phyloP scores from a whole-genome alignment of 2,329 filamentous ascomycete species.

The Ophiocordyceps camponoti-leonardi region DNA sequence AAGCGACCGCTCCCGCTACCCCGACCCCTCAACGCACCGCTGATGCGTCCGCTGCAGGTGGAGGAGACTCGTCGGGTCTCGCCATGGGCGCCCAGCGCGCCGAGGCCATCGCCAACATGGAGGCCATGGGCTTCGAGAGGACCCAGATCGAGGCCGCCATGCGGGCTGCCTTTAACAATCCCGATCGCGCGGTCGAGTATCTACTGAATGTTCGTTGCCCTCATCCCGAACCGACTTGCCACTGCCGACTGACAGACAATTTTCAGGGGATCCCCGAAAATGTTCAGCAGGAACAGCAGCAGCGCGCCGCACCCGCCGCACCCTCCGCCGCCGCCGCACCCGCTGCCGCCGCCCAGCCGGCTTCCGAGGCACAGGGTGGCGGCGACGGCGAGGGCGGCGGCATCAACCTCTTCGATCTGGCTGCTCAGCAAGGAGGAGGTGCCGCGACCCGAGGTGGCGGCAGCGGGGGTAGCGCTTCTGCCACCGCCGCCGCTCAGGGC shows the following conservation, averaged over 20 bases:
- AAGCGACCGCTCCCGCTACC: conserved; percentile 31
- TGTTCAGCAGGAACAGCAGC: conserved; percentile 53
- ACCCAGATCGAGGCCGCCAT: conserved; percentile 82
- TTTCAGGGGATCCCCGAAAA: conserved; percentile 76
- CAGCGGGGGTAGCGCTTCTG: conserved; percentile 25
- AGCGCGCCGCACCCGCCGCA: conserved; percentile 23
- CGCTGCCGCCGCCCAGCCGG: conserved; percentile 17
- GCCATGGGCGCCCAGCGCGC: conserved; percentile 71
- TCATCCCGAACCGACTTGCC: conserved; percentile 1
- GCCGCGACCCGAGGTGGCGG: conserved; percentile 23
- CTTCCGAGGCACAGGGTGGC: conserved; percentile 22
- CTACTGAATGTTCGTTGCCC: conserved; percentile 56
- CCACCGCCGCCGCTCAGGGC: conserved; percentile 29
- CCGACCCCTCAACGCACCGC: conserved; percentile 33
- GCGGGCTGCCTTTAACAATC: conserved; percentile 93
- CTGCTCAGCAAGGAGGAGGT: conserved; percentile 51
- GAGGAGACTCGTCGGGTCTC: conserved; percentile 50
- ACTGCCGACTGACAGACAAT: neutral
- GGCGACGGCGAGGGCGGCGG: conserved; percentile 47
- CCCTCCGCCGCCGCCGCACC: conserved; percentile 25
- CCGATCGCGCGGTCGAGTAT: conserved; percentile 93
- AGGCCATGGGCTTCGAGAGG: conserved; percentile 89
- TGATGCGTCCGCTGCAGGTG: conserved; percentile 20
- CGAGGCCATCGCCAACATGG: conserved; percentile 78
- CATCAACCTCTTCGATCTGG: conserved; percentile 85